Conservation (phyloP, 2,329 filamentous ascomycete genomes). For the Paracamarosporium sp. region DNA sequence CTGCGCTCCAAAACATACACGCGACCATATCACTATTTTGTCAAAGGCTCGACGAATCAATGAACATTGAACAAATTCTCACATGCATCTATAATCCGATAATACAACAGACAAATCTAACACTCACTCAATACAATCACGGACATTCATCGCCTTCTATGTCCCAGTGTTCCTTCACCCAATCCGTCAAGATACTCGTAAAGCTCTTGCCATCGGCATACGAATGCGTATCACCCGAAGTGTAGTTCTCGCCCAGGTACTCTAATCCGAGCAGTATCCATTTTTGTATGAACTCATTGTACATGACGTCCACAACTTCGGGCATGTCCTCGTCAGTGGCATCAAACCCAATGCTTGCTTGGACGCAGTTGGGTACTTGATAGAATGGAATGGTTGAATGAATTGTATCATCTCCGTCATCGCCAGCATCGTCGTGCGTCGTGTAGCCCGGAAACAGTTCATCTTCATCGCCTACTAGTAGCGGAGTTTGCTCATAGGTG, state of each 20-base stretch:
- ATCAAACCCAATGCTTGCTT: conserved; percentile 71
- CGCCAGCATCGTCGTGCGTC: conserved; percentile 82
- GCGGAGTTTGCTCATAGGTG: conserved; percentile 14
- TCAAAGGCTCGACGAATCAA: no score
- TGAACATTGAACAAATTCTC: no score
- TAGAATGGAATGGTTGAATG: conserved; percentile 79
- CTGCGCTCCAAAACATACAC: no score
- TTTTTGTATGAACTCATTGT: conserved; percentile 87
- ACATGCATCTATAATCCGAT: background rate
- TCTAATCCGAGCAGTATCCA: conserved; percentile 80
- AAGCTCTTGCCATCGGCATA: conserved; percentile 63
- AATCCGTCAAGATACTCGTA: conserved; percentile 64
- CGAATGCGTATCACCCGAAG: conserved; percentile 56
- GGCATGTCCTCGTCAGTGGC: conserved; percentile 57
- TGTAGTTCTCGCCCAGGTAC: conserved; percentile 60
- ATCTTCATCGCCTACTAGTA: conserved; percentile 9
- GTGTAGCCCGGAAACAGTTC: conserved; percentile 80
- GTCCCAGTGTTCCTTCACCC: conserved; percentile 64
- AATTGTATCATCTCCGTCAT: conserved; percentile 88
- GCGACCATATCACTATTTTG: no score
- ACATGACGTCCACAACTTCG: conserved; percentile 83
- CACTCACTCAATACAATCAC: background rate
- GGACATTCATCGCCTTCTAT: conserved; percentile 27
- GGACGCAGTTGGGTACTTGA: conserved; percentile 81
- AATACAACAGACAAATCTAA: background rate